Evolutionary conservation across 257 asterid genomes (phyloP), one percentile per base, ranked within the genome.

Genomic region (Scutellaria baicalensis): DNA sequence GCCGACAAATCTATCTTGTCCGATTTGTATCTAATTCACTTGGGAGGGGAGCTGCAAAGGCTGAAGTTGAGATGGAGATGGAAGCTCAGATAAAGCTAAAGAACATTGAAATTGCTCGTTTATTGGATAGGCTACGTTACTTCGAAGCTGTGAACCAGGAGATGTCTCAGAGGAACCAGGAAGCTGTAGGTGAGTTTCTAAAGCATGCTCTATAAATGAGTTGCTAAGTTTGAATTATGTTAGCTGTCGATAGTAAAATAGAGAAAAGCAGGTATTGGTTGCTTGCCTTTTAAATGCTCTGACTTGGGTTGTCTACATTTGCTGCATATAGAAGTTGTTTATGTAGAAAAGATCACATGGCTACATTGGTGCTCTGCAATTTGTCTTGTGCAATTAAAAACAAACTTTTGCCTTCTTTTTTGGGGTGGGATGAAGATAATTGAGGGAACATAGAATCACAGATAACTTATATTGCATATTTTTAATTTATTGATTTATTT

Each of bases 91-190:
- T 91, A 64, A 87, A 88, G 80, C 67, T 69, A 51, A 94, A 94
- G 81, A 89, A 91, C 84, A 45, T 72, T 55, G 99, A 94, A 76
- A 87, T 91, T 64, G 86, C 96, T 69, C 95, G 99, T 20, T 74
- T 94, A 69, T 80, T 81, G 83, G 97, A 94, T 77, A 87, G 80
- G 76, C 92, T 94, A 56, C 96, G 64, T 75, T 94, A 91, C 76
- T 91, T 89, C 38, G 97, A 91, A 77, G 89, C 99, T 64, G 96
- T 91, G 79, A 94, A 89, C 75, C 88, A 85, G 78, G 95, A 94
- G 85, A 91, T 94, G 99, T 94, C 97, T 59, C 97, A 89, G 69
- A 84, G 99, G 80, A 94, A 91, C 80, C 99, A 94, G 84, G 94
- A 91, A 86, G 84, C 90, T 51, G 77, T 94, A 23, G 99, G 99